Conservation (phyloP, 441 rosid genomes). For the Francoa sonchifolia region DNA sequence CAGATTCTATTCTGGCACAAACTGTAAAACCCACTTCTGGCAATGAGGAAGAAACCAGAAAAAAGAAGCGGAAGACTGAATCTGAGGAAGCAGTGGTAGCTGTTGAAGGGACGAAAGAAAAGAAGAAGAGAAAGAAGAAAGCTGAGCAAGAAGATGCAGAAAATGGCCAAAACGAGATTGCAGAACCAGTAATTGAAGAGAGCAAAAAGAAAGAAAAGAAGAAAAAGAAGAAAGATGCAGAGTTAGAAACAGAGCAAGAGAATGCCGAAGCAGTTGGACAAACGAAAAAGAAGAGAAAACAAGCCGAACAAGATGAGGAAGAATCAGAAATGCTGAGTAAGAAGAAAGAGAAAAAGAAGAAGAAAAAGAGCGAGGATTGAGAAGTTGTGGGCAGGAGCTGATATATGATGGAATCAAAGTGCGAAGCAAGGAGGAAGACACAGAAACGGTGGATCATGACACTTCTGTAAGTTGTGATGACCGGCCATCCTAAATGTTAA, state of each 20-base stretch:
- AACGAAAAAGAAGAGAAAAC: conserved; percentile 17
- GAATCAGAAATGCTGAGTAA: conserved; percentile 13
- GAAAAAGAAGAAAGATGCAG: conserved; percentile 31
- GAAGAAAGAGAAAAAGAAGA: conserved; percentile 17
- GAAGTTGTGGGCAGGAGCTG: too few species aligned
- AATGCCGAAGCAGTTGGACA: conserved; percentile 4
- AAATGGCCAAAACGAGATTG: conserved; percentile 15
- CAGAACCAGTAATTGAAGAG: conserved; percentile 21
- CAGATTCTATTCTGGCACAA: conserved; percentile 51
- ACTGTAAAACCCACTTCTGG: conserved; percentile 15
- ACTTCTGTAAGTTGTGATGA: too few species aligned
- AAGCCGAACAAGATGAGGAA: conserved; percentile 10
- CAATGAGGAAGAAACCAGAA: conserved; percentile 19
- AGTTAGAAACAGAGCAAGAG: conserved; percentile 9
- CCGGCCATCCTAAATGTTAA: too few species aligned
- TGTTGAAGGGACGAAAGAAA: conserved; percentile 24
- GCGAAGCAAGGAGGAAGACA: too few species aligned
- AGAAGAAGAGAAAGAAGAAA: conserved; percentile 34
- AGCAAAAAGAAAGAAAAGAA: conserved; percentile 32
- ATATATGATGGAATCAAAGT: too few species aligned
- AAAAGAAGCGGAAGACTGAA: conserved; percentile 20
- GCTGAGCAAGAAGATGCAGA: conserved; percentile 17
- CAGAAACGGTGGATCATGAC: too few species aligned
- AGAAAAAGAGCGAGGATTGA: conserved; percentile 15
- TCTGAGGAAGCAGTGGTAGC: conserved; percentile 12